Evolutionary conservation across 805 yeast species (phyloP), one percentile per base, ranked within the genome.

Genomic region (Torulaspora delbrueckii): DNA sequence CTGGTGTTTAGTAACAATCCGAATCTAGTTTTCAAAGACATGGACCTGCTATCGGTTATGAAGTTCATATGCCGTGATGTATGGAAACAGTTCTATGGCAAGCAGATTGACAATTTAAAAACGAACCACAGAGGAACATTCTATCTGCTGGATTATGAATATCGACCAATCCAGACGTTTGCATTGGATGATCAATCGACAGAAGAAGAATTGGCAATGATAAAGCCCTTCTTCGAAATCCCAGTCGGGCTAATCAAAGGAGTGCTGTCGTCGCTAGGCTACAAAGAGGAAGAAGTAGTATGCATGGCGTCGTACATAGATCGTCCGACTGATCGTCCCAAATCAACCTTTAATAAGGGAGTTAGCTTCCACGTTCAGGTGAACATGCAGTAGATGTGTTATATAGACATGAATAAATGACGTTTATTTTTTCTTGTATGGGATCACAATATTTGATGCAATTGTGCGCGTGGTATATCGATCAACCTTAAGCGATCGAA

Each of bases 31-130:
- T 63, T 64, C 42, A 65, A 65, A 53, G 78, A 62, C 64, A 82
- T 59, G 72, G 90, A 86, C 50, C 73, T 85, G 9, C 66, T 91
- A 31, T 90, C 86, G 53, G 76, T 91, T 32, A 86, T 93, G 87
- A 91, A 91, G 66, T 89, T 87, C 62, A 78, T 93, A 4, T 90
- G 98, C 62, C 76, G 95, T 37, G 97, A 90, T 55, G 84, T 90
- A 24, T 93, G 98, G 98, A 81, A 78, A 55, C 68, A 76, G 43
- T 61, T 91, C 24, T 88, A 79, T 66, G 79, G 81, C 31, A 91
- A 89, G 65, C 96, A 86, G 62, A 86, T 93, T 72, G 97, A 90
- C 62, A 89, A 88, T 55, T 72, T 93, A 47, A 77, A 95, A 50
- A 93, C 99, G 1, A 93, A 93, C 61, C 97, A 93, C 63, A 69